Conservation (phyloP, 306 rosid genomes). For the Oxytropis ochrocephala region DNA sequence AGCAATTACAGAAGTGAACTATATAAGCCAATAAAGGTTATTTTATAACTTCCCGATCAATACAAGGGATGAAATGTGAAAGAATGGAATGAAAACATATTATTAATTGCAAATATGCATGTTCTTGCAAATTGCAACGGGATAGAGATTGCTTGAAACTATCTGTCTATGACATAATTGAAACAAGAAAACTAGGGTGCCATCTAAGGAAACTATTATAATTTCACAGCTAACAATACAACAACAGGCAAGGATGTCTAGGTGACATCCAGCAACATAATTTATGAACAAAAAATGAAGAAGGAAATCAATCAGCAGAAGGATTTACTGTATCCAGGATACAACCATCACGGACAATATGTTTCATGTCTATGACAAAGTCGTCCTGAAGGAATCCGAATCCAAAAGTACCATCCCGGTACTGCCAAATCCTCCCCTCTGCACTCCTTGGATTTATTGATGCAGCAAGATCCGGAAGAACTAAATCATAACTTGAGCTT, state of each 20-base stretch:
- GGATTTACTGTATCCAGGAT: conserved; percentile 50
- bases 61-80: background rate
- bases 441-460: conserved; percentile 44
- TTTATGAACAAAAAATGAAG: conserved; percentile 21
- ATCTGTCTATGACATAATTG: background rate
- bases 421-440: conserved; percentile 92
- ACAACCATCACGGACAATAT: conserved; percentile 47
- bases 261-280: conserved; percentile 28
- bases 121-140: background rate
- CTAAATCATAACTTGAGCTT: conserved; percentile 66
- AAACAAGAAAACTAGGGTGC: background rate
- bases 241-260: conserved; percentile 6
- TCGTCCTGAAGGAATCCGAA: conserved; percentile 79
- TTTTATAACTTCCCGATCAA: background rate
- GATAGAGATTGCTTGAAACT: background rate
- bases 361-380: conserved; percentile 71
- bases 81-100: background rate
- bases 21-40: background rate
- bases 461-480: conserved; percentile 50
- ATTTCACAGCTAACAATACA: conserved; percentile 24
- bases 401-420: conserved; percentile 73
- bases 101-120: background rate
- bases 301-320: conserved; percentile 22
- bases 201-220: background rate
- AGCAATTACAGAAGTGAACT: background rate